These are phyloP conservation scores for Pisolithus albus DNA, from an alignment of 768 basidiomycete genomes.

Conservation along the genomic window DNA sequence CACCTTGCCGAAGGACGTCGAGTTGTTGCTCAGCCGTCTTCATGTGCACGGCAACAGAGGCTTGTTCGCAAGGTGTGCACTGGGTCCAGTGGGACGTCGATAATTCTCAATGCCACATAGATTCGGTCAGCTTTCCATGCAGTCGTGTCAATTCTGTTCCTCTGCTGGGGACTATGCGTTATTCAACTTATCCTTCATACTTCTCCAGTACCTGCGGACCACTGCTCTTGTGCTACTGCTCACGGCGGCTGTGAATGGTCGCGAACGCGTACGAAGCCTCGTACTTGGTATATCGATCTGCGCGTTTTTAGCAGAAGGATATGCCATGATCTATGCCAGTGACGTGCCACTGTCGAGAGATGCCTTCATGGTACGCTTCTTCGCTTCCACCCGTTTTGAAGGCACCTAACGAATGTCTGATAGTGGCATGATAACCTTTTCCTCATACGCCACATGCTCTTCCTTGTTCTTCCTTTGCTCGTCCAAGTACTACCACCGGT, in stretches of 20 bases:
- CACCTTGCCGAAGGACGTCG: conserved; percentile 39
- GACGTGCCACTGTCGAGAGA: conserved; percentile 40
- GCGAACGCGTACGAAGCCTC: conserved; percentile 38
- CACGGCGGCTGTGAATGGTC: conserved; percentile 35
- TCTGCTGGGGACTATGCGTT: conserved; percentile 54
- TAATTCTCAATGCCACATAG: conserved; percentile 28
- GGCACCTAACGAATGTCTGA: background rate
- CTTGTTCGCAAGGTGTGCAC: conserved; percentile 50
- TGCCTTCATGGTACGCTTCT: conserved; percentile 35
- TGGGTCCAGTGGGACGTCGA: background rate
- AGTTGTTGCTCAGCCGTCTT: conserved; percentile 48
- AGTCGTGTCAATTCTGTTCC: conserved; percentile 60
- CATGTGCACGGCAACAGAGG: conserved; percentile 50
- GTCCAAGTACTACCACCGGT: conserved; percentile 37
- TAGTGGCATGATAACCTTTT: conserved; percentile 65
- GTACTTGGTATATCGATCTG: conserved; percentile 44
- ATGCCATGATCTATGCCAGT: conserved; percentile 42
- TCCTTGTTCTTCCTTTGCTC: conserved; percentile 50
- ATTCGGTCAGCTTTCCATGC: conserved; percentile 61
- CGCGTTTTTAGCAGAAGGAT: conserved; percentile 47
- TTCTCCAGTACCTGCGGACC: conserved; percentile 56
- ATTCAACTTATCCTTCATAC: conserved; percentile 46
- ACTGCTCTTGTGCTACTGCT: conserved; percentile 41
- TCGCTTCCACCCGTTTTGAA: background rate
- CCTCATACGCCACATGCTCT: conserved; percentile 47